Evolutionary conservation across 2,329 filamentous ascomycete species (phyloP).

Genomic region (Cladosporium sp.): DNA sequence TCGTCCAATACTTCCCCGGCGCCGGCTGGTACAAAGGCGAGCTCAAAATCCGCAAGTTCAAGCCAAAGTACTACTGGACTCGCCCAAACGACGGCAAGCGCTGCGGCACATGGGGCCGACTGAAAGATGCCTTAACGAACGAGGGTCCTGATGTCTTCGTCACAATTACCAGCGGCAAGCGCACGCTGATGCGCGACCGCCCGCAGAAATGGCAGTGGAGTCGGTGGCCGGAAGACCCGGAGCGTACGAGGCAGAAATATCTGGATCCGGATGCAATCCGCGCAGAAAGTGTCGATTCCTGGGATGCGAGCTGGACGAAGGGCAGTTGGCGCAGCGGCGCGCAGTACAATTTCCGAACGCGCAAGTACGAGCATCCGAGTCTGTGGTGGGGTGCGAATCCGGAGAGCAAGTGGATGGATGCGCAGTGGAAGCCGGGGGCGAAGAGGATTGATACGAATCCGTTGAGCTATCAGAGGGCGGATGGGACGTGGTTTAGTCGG

Average conservation of each 20-base stretch:
- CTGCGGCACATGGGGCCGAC: conserved; percentile 30
- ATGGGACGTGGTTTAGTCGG: conserved; percentile 18
- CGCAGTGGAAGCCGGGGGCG: conserved; percentile 19
- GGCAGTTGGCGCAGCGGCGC: conserved; percentile 17
- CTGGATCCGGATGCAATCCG: conserved; percentile 31
- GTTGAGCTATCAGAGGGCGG: conserved; percentile 12
- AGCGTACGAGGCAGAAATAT: background rate
- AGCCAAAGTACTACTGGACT: conserved; percentile 37
- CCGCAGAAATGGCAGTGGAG: conserved; percentile 34
- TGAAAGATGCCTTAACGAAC: conserved; percentile 37
- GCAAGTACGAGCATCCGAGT: conserved; percentile 19
- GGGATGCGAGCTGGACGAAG: conserved; percentile 14
- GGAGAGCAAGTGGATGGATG: conserved; percentile 25
- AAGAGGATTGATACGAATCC: conserved; percentile 12
- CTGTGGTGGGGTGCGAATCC: background rate
- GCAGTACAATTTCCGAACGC: conserved; percentile 25
- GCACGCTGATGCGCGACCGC: conserved; percentile 33
- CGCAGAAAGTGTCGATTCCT: conserved; percentile 25
- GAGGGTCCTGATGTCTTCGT: conserved; percentile 43
- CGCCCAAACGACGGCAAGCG: conserved; percentile 41
- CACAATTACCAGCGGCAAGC: conserved; percentile 32
- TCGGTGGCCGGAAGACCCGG: conserved; percentile 25
- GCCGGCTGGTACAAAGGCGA: conserved; percentile 22
- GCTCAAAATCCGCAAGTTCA: conserved; percentile 21
- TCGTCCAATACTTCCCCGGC: conserved; percentile 16